Percentiles rank a stretch among this genome's conserved stretches.
These are phyloP conservation scores for Russula lepida DNA, from an alignment of 768 basidiomycete genomes.

Conservation along the genomic window DNA sequence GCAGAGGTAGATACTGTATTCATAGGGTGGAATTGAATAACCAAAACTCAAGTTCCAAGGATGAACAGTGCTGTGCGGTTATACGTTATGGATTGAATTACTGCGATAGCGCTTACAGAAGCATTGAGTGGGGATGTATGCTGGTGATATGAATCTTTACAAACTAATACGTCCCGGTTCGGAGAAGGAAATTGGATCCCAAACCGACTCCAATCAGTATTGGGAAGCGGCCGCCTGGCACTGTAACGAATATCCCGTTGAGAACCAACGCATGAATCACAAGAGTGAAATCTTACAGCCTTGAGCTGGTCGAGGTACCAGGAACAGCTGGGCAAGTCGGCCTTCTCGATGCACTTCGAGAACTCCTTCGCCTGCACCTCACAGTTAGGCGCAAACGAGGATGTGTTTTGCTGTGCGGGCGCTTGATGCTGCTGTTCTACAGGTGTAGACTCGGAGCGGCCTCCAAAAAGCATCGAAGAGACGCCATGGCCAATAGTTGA, in stretches of 20 bases:
- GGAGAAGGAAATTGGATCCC: neutral
- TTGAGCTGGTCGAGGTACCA: slow-evolving; percentile 88
- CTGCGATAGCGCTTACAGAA: neutral
- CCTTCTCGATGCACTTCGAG: slow-evolving; percentile 77
- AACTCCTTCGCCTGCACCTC: slow-evolving; percentile 84
- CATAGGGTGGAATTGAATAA: neutral
- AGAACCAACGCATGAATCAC: neutral
- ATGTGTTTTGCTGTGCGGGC: slow-evolving; percentile 38
- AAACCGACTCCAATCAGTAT: slow-evolving; percentile 9
- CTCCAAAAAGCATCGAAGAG: slow-evolving; percentile 84
- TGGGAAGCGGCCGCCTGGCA: slow-evolving; percentile 22
- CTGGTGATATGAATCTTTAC: neutral
- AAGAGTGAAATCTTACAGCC: slow-evolving; percentile 47
- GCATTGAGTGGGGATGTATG: slow-evolving; percentile 5
- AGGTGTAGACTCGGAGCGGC: slow-evolving; percentile 38
- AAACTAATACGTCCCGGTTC: neutral
- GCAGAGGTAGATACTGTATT: neutral
- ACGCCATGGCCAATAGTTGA: slow-evolving; percentile 87
- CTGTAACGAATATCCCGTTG: neutral
- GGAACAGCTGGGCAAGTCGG: slow-evolving; percentile 67
- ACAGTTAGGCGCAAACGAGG: slow-evolving; percentile 50
- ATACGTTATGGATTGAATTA: neutral
- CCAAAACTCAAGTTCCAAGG: neutral
- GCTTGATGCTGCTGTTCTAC: slow-evolving; percentile 38
- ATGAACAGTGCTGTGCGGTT: neutral